Conservation (phyloP, 1,284 basidiomycete genomes). For the Ustilago nuda region DNA sequence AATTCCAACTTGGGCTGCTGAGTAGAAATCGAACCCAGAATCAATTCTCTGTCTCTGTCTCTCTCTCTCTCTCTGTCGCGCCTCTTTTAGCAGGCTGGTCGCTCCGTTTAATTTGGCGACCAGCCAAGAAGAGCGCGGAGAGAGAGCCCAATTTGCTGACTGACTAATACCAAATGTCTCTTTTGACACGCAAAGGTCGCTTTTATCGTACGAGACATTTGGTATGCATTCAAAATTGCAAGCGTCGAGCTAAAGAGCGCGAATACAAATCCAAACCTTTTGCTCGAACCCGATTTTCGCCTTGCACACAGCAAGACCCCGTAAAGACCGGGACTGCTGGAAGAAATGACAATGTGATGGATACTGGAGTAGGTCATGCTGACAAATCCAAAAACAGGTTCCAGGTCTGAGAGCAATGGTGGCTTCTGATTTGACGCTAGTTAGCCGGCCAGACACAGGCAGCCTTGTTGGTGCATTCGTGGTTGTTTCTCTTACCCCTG, state of each 20-base stretch:
- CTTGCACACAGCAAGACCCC: neutral
- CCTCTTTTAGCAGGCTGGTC: conserved; percentile 30
- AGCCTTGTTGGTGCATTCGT: neutral
- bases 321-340: neutral
- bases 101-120: conserved; percentile 3
- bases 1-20: neutral
- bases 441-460: conserved; percentile 4
- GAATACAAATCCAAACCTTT: neutral
- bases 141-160: neutral
- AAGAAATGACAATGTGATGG: neutral
- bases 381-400: conserved; percentile 4
- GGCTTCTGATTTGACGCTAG: conserved; percentile 19
- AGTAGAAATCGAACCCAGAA: conserved; percentile 16
- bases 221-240: neutral
- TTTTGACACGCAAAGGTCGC: neutral
- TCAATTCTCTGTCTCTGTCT: neutral
- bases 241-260: neutral
- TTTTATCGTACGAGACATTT: conserved; percentile 22
- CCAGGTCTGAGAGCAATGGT: neutral
- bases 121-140: neutral
- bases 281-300: neutral
- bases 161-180: conserved; percentile 33
- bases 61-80: conserved; percentile 9
- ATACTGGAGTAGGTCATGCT: conserved; percentile 5
- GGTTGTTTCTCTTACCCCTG: conserved; percentile 7